Conservation (phyloP, 148 eudicot genomes). For the Rhododendron griersonianum region DNA sequence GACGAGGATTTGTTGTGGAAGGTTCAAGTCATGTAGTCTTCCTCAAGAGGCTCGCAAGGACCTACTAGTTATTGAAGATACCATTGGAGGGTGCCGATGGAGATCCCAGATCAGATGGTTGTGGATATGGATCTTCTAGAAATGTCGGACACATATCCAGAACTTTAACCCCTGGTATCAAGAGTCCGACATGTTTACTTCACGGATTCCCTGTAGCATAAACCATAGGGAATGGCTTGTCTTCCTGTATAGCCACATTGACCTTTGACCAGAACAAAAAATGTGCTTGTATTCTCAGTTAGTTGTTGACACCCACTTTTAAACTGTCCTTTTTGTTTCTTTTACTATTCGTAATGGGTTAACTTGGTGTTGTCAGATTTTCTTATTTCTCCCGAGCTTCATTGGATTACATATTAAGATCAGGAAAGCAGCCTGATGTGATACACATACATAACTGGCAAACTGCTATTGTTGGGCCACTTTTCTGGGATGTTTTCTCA, state of each 20-base stretch:
- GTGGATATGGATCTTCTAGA: not conserved
- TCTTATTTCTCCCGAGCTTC: conserved; percentile 68
- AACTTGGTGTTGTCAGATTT: conserved; percentile 45
- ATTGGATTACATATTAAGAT: conserved; percentile 58
- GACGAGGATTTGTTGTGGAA: too few species aligned
- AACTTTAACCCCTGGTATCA: not conserved
- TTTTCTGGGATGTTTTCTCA: conserved; percentile 69
- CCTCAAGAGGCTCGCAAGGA: not conserved
- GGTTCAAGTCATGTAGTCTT: too few species aligned
- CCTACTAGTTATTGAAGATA: not conserved
- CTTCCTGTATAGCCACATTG: not conserved
- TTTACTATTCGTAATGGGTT: not conserved
- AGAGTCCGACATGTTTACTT: not conserved
- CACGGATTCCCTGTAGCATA: not conserved
- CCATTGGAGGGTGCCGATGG: not conserved
- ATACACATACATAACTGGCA: conserved; percentile 71
- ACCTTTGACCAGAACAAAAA: not conserved
- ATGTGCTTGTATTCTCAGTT: not conserved
- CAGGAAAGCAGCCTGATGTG: conserved; percentile 64
- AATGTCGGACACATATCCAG: not conserved
- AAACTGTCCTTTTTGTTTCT: not conserved
- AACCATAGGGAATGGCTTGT: not conserved
- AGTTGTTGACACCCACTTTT: not conserved
- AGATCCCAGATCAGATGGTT: not conserved
- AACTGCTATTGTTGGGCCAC: conserved; percentile 66